A percentile compares a stretch with the other conserved stretches of the same genome.
Conservation (phyloP, 352 stramenopile species). For the Pelagophyceae sp. region DNA sequence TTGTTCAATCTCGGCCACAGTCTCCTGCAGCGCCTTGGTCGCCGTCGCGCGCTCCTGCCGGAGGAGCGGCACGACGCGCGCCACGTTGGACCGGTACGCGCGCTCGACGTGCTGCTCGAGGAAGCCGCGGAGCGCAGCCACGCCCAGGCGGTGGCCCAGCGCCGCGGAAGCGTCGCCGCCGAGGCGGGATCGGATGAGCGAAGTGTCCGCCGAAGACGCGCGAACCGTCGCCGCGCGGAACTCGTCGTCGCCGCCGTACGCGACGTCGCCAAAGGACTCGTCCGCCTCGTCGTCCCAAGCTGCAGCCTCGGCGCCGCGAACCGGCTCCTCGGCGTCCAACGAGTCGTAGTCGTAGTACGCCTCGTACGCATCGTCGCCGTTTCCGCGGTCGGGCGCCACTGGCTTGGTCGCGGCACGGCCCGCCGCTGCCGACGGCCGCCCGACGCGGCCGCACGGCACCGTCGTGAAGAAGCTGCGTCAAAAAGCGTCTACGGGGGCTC, state of each 20-base stretch:
- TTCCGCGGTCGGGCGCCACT: neutral
- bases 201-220: neutral
- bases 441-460: conserved; percentile 57
- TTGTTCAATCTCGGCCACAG: conserved; percentile 50
- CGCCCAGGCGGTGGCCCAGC: conserved; percentile 40
- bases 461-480: conserved; percentile 68
- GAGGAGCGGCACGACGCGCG: conserved; percentile 61
- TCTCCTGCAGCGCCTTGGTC: conserved; percentile 41
- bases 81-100: conserved; percentile 60
- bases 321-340: neutral
- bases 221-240: conserved; percentile 1
- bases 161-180: neutral
- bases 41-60: conserved; percentile 45
- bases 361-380: neutral
- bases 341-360: neutral
- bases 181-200: neutral
- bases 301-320: neutral
- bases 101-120: conserved; percentile 63
- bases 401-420: too few relatives aligned
- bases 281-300: neutral
- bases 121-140: conserved; percentile 52
- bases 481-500: too few relatives aligned
- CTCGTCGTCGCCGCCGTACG: neutral
- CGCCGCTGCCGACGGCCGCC: conserved; percentile 26
- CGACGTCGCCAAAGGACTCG: neutral